These are phyloP conservation scores for Colletotrichum graminicola DNA, from an alignment of 2,329 filamentous ascomycete species.

Conservation along the genomic window DNA sequence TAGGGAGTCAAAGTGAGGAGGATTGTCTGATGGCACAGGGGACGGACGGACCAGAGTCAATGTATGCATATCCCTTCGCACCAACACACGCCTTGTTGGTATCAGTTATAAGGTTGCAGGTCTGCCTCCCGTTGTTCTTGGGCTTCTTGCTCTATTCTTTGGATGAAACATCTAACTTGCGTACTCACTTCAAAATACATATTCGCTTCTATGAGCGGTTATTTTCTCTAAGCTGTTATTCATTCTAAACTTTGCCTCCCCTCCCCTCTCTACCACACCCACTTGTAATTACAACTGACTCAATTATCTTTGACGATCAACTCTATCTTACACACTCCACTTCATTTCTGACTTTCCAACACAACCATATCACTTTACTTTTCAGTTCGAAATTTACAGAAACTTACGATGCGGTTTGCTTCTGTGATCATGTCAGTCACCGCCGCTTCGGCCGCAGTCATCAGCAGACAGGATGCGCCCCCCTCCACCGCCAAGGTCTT, in stretches of 20 bases:
- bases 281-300: neutral
- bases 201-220: neutral
- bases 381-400: neutral
- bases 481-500: constrained; percentile 50
- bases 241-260: neutral
- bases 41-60: constrained; percentile 25
- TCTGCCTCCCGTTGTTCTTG: constrained; percentile 18
- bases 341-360: neutral
- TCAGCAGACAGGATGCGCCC: constrained; percentile 19
- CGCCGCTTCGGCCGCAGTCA: constrained; percentile 35
- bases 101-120: constrained; percentile 40
- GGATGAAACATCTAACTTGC: constrained; percentile 23
- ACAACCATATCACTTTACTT: neutral
- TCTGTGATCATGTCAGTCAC: constrained; percentile 25
- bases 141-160: constrained; percentile 2
- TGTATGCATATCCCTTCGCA: neutral
- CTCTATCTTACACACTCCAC: neutral
- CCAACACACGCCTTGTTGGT: neutral
- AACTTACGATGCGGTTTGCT: constrained; percentile 32
- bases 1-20: neutral
- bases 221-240: constrained; percentile 1
- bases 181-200: constrained; percentile 7
- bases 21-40: constrained; percentile 19
- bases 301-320: neutral
- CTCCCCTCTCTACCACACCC: neutral